A percentile compares a stretch with the other conserved stretches of the same genome.
Evolutionary conservation across 768 basidiomycete species (phyloP).

Genomic region (Trametes gibbosa): DNA sequence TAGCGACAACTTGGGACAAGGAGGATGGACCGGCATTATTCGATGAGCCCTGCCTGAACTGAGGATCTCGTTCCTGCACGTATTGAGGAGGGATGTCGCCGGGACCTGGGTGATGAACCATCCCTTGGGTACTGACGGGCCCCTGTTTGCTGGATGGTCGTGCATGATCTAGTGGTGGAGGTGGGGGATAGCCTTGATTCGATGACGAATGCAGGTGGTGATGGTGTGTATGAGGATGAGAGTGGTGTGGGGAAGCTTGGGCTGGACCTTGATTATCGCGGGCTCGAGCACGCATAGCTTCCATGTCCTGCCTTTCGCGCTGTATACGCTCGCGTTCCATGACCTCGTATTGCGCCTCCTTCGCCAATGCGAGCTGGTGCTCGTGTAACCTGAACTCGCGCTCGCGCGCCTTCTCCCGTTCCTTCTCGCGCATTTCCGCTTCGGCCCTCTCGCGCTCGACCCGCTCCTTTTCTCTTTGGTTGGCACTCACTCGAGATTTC

Average conservation of each 20-base stretch:
- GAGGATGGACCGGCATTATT: conserved; percentile 15
- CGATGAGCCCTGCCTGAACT: conserved; percentile 18
- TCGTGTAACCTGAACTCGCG: conserved; percentile 17
- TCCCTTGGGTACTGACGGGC: not conserved
- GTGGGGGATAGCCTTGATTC: not conserved
- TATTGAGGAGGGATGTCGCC: conserved; percentile 14
- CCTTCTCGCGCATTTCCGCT: conserved; percentile 15
- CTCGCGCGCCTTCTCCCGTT: conserved; percentile 10
- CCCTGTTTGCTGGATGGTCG: conserved; percentile 14
- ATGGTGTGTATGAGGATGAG: conserved; percentile 24
- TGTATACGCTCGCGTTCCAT: conserved; percentile 18
- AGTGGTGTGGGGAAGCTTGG: conserved; percentile 10
- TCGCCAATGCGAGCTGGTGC: conserved; percentile 10
- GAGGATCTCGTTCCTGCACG: conserved; percentile 15
- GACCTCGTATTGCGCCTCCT: conserved; percentile 23
- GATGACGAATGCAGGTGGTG: conserved; percentile 19
- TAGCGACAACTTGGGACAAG: conserved; percentile 12
- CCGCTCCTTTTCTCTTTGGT: conserved; percentile 20
- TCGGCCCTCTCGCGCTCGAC: conserved; percentile 21
- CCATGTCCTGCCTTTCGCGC: conserved; percentile 28
- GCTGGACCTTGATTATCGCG: conserved; percentile 6
- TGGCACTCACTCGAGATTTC: conserved; percentile 23
- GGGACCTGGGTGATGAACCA: not conserved
- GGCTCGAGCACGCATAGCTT: conserved; percentile 18
- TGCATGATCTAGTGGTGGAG: not conserved